Conservation (phyloP, 2,329 filamentous ascomycete species). For the Helotiales sp. region DNA sequence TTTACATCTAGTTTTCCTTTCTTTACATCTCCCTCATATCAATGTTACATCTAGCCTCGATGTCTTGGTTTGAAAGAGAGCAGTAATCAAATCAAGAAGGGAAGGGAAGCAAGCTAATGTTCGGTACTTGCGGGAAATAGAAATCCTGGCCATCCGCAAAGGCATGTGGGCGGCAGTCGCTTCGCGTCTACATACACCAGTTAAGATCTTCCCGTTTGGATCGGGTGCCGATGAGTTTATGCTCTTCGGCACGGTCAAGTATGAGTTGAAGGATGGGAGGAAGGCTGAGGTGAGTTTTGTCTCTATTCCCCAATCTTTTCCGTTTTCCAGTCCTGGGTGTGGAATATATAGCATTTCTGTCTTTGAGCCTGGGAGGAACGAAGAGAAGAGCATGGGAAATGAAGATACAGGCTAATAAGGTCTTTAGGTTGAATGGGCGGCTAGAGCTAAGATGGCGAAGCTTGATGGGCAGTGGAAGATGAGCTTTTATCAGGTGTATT, state of each 20-base stretch:
- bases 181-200: constrained; percentile 50
- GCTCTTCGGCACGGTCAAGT: constrained; percentile 58
- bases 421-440: constrained; percentile 41
- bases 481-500: constrained; percentile 41
- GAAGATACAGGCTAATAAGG: too few relatives aligned
- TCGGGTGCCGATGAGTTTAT: constrained; percentile 54
- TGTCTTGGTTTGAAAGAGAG: too few relatives aligned
- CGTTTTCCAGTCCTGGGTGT: background rate
- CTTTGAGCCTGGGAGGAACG: too few relatives aligned
- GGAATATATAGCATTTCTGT: too few relatives aligned
- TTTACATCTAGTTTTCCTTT: too few relatives aligned
- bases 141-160: constrained; percentile 56
- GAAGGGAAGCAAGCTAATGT: background rate
- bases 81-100: too few relatives aligned
- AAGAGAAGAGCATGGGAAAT: too few relatives aligned
- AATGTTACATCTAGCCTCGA: too few relatives aligned
- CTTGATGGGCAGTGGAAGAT: constrained; percentile 38
- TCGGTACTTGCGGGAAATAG: constrained; percentile 40
- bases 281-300: constrained; percentile 31
- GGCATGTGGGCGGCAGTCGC: constrained; percentile 58
- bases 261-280: constrained; percentile 55
- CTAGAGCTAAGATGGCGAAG: constrained; percentile 36
- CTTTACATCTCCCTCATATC: too few relatives aligned
- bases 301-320: too few relatives aligned
- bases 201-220: constrained; percentile 57